Base-by-base conservation (phyloP, 2,329 filamentous ascomycete species). In the Pseudovirgaria hyperparasitica region DNA sequence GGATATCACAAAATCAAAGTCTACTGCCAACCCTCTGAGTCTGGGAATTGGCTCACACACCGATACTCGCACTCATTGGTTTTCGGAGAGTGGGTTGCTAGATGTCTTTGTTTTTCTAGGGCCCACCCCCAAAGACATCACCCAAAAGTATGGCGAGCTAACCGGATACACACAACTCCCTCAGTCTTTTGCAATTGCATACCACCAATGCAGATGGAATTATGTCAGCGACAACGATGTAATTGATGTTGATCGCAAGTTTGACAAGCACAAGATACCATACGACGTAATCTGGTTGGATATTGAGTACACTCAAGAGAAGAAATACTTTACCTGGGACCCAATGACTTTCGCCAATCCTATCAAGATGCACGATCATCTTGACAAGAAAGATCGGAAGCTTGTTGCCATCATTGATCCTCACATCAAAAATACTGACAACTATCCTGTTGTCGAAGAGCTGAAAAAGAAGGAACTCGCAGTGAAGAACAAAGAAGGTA, bases 231-330 rank as follows among this genome's bases (percentile, higher is more conserved):
- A 94, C 43, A 85, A 94, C 38, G 90, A 98, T 55, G 86, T 98
- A 32, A 92, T 82, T 54, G 86, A 96, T 45, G 87, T 98, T 22
- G 86, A 96, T 51, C 76, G 81, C 38, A 92, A 92, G 52, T 93
- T 98, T 62, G 86, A 96, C 61, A 92, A 90, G 60, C 73, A 76
- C 57, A 77, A 82, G 49, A 94, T 98, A 29, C 90, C 90, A 0
- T 98, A 96, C 59, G 90, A 98, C 55, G 82, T 96, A 37, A 98
- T 98, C 45, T 98, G 90, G 90, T 74, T 98, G 11, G 90, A 98
- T 45, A 82, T 98, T 40, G 90, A 98, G 58, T 98, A 96, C 55
- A 92, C 86, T 0, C 82, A 98, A 33, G 85, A 80, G 53, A 87
- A 90, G 58, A 92, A 93, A 60, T 98, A 98, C 62, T 98, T 98